Percentiles rank a stretch among this genome's conserved stretches.
Evolutionary conservation across 2,329 filamentous ascomycete species (phyloP).

Genomic region (Calonectria pauciramosa): DNA sequence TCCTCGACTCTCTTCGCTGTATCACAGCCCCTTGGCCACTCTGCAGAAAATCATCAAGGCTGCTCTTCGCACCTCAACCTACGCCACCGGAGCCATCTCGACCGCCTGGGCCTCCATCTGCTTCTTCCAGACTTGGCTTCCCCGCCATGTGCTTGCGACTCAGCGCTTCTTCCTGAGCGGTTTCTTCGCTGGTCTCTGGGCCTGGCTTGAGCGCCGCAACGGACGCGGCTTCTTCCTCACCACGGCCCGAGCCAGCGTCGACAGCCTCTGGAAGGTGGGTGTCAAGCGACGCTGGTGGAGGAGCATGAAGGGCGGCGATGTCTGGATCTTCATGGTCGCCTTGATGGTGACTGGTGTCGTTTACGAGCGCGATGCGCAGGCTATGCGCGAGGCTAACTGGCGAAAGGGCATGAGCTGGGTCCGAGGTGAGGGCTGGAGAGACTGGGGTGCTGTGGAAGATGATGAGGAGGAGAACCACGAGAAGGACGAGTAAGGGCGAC

Average conservation of each 20-base stretch:
- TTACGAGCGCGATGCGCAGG: constrained; percentile 78
- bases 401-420: constrained; percentile 82
- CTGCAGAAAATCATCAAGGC: constrained; percentile 76
- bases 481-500: constrained; percentile 43
- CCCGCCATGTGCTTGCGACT: constrained; percentile 80
- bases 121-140: constrained; percentile 85
- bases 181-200: constrained; percentile 87
- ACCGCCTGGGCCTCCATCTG: constrained; percentile 92
- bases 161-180: constrained; percentile 93
- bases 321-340: constrained; percentile 84
- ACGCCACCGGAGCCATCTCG: constrained; percentile 83
- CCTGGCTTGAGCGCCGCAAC: constrained; percentile 77
- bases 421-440: constrained; percentile 81
- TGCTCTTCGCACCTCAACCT: constrained; percentile 81
- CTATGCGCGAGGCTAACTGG: constrained; percentile 76
- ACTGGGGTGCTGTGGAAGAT: constrained; percentile 71
- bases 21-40: constrained; percentile 77
- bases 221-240: constrained; percentile 83
- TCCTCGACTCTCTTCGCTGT: constrained; percentile 75
- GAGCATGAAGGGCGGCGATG: constrained; percentile 84
- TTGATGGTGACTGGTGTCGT: constrained; percentile 83
- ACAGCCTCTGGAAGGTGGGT: constrained; percentile 93
- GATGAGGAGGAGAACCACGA: constrained; percentile 55
- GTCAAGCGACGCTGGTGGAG: constrained; percentile 91
- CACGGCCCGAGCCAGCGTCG: constrained; percentile 81